phyloP scores from a whole-genome alignment of 331 rosid genomes.

The Acacia pycnantha region DNA sequence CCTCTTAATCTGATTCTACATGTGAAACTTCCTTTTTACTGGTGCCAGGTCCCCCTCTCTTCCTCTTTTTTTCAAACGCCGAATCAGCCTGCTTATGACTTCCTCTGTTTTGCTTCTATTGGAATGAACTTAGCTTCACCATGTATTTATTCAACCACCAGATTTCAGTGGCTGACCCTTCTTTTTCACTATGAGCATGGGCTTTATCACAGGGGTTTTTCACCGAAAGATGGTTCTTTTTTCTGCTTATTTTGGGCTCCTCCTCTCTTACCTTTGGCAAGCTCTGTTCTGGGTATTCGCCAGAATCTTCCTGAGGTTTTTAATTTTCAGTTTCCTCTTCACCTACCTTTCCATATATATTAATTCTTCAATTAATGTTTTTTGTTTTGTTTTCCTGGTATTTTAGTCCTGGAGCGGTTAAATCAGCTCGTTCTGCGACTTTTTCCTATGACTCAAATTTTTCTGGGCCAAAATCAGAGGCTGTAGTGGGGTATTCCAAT shows the following conservation, averaged over 20 bases:
- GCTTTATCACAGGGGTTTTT: slow-evolving; percentile 27
- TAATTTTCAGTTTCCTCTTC: not conserved
- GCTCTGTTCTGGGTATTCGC: slow-evolving; percentile 49
- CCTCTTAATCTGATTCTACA: slow-evolving; percentile 43
- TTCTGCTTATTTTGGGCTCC: slow-evolving; percentile 34
- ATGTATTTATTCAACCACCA: slow-evolving; percentile 24
- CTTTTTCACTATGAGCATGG: slow-evolving; percentile 43
- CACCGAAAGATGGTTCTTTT: slow-evolving; percentile 35
- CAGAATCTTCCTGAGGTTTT: slow-evolving; percentile 52
- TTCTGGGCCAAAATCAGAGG: slow-evolving; percentile 20
- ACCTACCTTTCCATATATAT: not conserved
- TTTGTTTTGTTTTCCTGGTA: slow-evolving; percentile 15
- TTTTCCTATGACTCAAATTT: slow-evolving; percentile 26
- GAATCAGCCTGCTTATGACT: slow-evolving; percentile 50
- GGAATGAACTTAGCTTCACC: slow-evolving; percentile 30
- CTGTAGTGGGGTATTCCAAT: slow-evolving; percentile 8
- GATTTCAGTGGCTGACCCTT: slow-evolving; percentile 26
- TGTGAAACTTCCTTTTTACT: slow-evolving; percentile 30
- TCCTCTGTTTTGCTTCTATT: slow-evolving; percentile 63
- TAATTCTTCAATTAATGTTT: not conserved
- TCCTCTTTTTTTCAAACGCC: slow-evolving; percentile 43
- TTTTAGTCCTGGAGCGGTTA: slow-evolving; percentile 12
- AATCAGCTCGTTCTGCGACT: slow-evolving; percentile 16
- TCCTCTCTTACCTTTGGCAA: slow-evolving; percentile 46
- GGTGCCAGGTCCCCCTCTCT: slow-evolving; percentile 56